phyloP scores from a whole-genome alignment of 352 stramenopile species.

The Hyaloperonospora arabidopsidis region DNA sequence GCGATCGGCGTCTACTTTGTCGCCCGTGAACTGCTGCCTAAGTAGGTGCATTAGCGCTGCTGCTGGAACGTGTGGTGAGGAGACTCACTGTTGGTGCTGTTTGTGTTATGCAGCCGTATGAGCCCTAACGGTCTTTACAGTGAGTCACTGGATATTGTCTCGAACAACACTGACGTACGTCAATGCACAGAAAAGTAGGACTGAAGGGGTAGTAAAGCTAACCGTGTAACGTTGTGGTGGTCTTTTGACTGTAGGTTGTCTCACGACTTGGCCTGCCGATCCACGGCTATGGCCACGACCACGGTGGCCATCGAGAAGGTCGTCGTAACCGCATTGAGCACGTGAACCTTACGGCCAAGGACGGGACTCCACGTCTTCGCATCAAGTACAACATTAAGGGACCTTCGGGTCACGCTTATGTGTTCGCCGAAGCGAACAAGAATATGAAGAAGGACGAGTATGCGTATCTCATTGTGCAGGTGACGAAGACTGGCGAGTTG shows the following conservation, averaged over 20 bases:
- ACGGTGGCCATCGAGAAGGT: slow-evolving; percentile 88
- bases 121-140: slow-evolving; percentile 78
- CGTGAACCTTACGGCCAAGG: slow-evolving; percentile 87
- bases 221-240: neutral
- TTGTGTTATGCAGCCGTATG: slow-evolving; percentile 49
- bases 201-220: neutral
- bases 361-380: slow-evolving; percentile 72
- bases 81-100: slow-evolving; percentile 3
- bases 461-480: slow-evolving; percentile 92
- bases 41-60: slow-evolving; percentile 37
- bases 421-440: slow-evolving; percentile 90
- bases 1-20: slow-evolving; percentile 90
- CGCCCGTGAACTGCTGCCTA: slow-evolving; percentile 84
- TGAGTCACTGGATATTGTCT: slow-evolving; percentile 64
- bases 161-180: slow-evolving; percentile 63
- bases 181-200: neutral
- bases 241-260: slow-evolving; percentile 39
- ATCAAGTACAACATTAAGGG: slow-evolving; percentile 95
- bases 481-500: slow-evolving; percentile 86
- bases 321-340: slow-evolving; percentile 93
- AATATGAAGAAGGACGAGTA: slow-evolving; percentile 92
- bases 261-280: slow-evolving; percentile 83
- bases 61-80: neutral
- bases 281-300: slow-evolving; percentile 91
- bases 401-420: slow-evolving; percentile 77